Base-by-base conservation (phyloP, 1,139 yeast genomes). In the Diutina ranongensis region DNA sequence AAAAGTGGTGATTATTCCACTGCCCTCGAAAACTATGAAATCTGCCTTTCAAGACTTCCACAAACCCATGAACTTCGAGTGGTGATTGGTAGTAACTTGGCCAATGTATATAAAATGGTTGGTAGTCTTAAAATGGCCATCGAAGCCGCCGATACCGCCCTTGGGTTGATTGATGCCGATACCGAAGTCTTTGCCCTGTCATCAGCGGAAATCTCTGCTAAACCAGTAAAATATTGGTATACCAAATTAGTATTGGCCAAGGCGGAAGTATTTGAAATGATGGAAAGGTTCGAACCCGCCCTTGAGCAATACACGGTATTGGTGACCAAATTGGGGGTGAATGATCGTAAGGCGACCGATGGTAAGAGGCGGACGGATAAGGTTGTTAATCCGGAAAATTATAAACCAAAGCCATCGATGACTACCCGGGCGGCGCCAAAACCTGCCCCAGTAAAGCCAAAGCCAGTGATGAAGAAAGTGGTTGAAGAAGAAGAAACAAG, bases 221-320 rank as follows among this genome's bases (percentile, higher is more conserved):
- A 83, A 57, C 61, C 75, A 0, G 69, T 81, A 52, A 78, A 76
- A 55, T 79, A 78, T 22, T 79, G 94, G 64, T 86, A 88, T 81
- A 64, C 74, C 22, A 89, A 88, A 59, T 67, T 89, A 34, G 59
- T 79, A 44, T 63, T 74, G 3, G 77, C 84, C 50, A 76, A 78
- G 54, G 97, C 97, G 0, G 97, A 92, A 56, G 81, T 89, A 1
- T 68, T 80, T 44, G 98, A 94, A 60, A 77, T 79, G 61, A 58
- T 80, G 50, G 98, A 94, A 56, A 73, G 72, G 51, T 85, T 73
- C 59, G 61, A 68, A 46, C 79, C 74, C 5, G 82, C 97, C 0
- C 67, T 85, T 35, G 67, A 63, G 0, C 61, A 74, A 8, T 89
- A 88, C 68, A 73, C 71, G 50, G 60, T 66, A 41, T 67, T 89